Evolutionary conservation across 306 rosid genomes (phyloP).

Genomic region (Dalbergia cultrata): DNA sequence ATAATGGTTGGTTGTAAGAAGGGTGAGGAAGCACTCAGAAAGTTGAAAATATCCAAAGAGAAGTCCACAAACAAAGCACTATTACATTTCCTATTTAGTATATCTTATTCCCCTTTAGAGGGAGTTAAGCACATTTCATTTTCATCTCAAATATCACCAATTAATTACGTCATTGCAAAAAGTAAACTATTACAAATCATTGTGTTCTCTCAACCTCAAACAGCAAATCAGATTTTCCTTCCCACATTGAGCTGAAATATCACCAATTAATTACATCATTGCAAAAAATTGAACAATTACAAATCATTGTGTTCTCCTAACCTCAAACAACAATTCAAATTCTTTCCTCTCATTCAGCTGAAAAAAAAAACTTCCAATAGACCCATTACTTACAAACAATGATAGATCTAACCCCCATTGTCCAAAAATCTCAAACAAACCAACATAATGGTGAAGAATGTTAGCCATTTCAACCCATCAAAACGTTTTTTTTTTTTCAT

Average conservation of each 20-base stretch:
- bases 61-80: conserved; percentile 40
- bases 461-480: conserved; percentile 26
- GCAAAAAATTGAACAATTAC: no score
- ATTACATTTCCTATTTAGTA: conserved; percentile 43
- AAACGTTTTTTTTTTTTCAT: background rate
- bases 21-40: conserved; percentile 24
- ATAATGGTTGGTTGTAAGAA: conserved; percentile 28
- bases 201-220: conserved; percentile 39
- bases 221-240: conserved; percentile 31
- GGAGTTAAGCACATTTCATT: conserved; percentile 29
- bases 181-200: conserved; percentile 9
- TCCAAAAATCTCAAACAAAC: conserved; percentile 22
- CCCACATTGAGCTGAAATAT: conserved; percentile 16
- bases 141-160: conserved; percentile 10
- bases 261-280: conserved; percentile 23
- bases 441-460: background rate
- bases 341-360: conserved; percentile 21
- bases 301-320: conserved; percentile 33
- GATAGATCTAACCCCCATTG: conserved; percentile 53
- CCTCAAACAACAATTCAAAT: conserved; percentile 47
- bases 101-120: conserved; percentile 19
- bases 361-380: conserved; percentile 27
- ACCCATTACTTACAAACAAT: conserved; percentile 33
- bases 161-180: conserved; percentile 33
- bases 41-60: conserved; percentile 11